phyloP scores from a whole-genome alignment of 345 rosid species.

The Draba incana region DNA sequence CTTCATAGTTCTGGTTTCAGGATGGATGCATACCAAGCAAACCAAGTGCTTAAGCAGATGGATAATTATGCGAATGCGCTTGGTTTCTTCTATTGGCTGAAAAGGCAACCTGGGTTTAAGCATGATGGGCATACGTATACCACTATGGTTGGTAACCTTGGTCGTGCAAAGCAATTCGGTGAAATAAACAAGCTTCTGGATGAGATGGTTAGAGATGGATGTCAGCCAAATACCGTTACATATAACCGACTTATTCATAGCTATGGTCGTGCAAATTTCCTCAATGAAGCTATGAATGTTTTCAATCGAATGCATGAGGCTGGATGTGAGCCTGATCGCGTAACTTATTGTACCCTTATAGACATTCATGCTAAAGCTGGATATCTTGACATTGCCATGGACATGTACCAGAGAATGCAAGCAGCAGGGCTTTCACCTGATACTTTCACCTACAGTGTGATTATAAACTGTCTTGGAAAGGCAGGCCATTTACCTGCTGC shows the following conservation, averaged over 20 bases:
- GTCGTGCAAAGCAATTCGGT: constrained; percentile 82
- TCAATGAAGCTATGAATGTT: constrained; percentile 72
- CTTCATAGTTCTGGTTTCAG: constrained; percentile 55
- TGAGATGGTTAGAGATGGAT: constrained; percentile 86
- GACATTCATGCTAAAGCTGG: constrained; percentile 99
- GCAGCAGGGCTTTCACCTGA: constrained; percentile 91
- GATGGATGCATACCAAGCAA: constrained; percentile 91
- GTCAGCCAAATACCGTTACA: constrained; percentile 91
- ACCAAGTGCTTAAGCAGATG: constrained; percentile 87
- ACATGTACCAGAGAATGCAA: constrained; percentile 87
- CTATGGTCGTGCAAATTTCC: constrained; percentile 97
- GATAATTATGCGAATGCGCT: constrained; percentile 78
- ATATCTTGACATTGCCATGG: constrained; percentile 87
- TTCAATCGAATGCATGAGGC: constrained; percentile 76
- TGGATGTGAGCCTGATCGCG: constrained; percentile 93
- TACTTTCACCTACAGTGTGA: constrained; percentile 93
- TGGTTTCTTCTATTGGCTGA: constrained; percentile 88
- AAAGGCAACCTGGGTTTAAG: constrained; percentile 68
- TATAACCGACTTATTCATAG: constrained; percentile 90
- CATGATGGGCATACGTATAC: constrained; percentile 97
- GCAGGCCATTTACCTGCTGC: constrained; percentile 90
- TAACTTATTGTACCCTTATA: constrained; percentile 93
- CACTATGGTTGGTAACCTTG: constrained; percentile 97
- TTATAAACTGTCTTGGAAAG: constrained; percentile 97
- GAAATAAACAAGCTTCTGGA: constrained; percentile 71